These are phyloP conservation scores for Solanum chiquidenum DNA, from an alignment of 257 asterid species.

Conservation along the genomic window DNA sequence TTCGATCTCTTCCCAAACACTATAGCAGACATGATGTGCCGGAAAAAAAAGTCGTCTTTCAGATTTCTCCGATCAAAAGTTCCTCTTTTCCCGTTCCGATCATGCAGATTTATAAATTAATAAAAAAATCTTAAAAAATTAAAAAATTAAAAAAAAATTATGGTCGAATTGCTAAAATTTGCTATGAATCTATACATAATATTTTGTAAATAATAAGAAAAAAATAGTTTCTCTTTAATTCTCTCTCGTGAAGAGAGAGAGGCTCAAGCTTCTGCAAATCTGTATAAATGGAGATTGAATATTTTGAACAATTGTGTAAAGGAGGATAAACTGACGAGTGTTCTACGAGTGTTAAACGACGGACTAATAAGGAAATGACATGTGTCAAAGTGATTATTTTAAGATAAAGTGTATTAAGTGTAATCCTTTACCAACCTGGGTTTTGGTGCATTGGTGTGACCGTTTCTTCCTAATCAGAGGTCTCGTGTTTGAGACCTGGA, in stretches of 20 bases:
- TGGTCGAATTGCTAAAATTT: background rate
- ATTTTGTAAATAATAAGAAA: background rate
- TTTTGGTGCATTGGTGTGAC: no score
- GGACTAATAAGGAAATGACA: background rate
- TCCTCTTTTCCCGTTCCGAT: background rate
- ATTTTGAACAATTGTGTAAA: background rate
- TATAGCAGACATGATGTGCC: constrained; percentile 77
- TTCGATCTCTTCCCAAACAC: constrained; percentile 97
- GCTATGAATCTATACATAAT: background rate
- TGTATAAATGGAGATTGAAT: background rate
- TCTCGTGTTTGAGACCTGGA: no score
- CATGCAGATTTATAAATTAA: background rate
- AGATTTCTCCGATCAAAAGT: background rate
- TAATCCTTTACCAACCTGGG: no score
- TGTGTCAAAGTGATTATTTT: background rate
- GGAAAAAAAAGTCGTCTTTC: constrained; percentile 1
- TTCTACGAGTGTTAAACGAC: background rate
- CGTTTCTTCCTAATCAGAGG: no score
- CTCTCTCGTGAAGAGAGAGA: background rate
- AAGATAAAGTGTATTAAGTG: background rate
- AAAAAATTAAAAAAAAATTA: background rate
- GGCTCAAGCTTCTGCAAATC: background rate
- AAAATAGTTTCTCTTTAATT: background rate
- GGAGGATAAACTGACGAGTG: background rate
- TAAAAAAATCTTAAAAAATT: background rate